Evolutionary conservation across 495 filamentous ascomycete genomes (phyloP), one percentile per base, ranked within the genome.

Genomic region (Penicillium canescens): DNA sequence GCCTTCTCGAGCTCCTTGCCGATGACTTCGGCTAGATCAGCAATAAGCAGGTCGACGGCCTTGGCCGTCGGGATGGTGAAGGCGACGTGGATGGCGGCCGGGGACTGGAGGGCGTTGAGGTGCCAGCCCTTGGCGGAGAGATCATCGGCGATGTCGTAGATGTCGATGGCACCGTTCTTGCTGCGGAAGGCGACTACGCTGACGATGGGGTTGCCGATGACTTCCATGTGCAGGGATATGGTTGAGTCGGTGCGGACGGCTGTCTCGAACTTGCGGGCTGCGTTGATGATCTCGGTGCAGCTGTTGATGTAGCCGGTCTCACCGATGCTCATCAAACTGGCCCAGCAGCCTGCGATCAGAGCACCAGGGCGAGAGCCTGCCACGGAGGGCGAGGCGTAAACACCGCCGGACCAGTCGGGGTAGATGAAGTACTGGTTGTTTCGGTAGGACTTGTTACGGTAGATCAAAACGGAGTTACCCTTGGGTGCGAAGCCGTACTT

Each of bases 401-500:
- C 90, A 61, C 94, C 94, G 59, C 94, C 94, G 36, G 88, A 86
- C 94, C 94, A 99, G 68, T 93, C 87, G 5, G 95, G 87, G 34
- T 88, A 91, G 69, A 99, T 84, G 70, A 96, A 98, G 78, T 99
- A 99, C 67, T 97, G 94, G 67, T 96, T 88, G 34, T 80, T 78
- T 54, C 94, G 86, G 42, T 96, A 83, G 39, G 81, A 71, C 37
- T 84, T 76, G 49, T 82, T 89, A 62, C 95, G 90, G 78, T 98
- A 98, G 48, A 99, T 82, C 14, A 96, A 73, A 8, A 91, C 92
- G 24, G 86, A 90, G 77, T 94, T 98, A 49, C 94, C 94, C 73
- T 98, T 98, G 20, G 94, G 94, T 0, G 94, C 95, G 71, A 99
- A 99, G 21, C 94, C 94, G 69, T 99, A 98, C 70, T 98, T 98